phyloP scores from a whole-genome alignment of 306 rosid genomes.

The Macrotyloma uniflorum region DNA sequence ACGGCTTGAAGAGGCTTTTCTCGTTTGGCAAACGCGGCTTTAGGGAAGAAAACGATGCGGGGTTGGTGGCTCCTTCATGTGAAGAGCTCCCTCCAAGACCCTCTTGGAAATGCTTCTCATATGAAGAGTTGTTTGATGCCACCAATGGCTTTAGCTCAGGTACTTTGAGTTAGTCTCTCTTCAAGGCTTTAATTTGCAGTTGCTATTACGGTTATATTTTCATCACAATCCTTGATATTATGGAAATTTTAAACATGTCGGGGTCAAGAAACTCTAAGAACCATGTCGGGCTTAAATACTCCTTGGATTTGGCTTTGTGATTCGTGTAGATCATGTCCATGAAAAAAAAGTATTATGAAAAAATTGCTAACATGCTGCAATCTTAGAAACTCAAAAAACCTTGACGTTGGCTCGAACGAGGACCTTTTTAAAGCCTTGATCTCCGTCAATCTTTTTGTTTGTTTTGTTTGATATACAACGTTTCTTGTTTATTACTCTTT shows the following conservation, averaged over 20 bases:
- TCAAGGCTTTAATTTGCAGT: neutral
- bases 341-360: too few relatives aligned
- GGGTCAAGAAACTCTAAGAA: too few relatives aligned
- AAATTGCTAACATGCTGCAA: neutral
- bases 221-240: neutral
- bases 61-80: constrained; percentile 10
- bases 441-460: neutral
- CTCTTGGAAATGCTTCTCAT: constrained; percentile 41
- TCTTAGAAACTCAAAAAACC: neutral
- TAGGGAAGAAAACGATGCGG: constrained; percentile 43
- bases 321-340: too few relatives aligned
- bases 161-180: neutral
- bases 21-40: constrained; percentile 60
- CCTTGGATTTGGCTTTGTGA: too few relatives aligned
- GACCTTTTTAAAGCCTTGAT: neutral
- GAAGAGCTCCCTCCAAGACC: constrained; percentile 33
- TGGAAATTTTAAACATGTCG: too few relatives aligned
- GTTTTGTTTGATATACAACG: neutral
- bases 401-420: neutral
- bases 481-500: neutral
- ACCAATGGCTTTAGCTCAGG: constrained; percentile 29
- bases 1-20: constrained; percentile 73
- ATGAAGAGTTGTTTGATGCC: constrained; percentile 35
- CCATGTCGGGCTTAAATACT: too few relatives aligned
- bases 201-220: neutral